These are phyloP conservation scores for Vigna unguiculata DNA, from an alignment of 306 rosid species.

Conservation along the genomic window DNA sequence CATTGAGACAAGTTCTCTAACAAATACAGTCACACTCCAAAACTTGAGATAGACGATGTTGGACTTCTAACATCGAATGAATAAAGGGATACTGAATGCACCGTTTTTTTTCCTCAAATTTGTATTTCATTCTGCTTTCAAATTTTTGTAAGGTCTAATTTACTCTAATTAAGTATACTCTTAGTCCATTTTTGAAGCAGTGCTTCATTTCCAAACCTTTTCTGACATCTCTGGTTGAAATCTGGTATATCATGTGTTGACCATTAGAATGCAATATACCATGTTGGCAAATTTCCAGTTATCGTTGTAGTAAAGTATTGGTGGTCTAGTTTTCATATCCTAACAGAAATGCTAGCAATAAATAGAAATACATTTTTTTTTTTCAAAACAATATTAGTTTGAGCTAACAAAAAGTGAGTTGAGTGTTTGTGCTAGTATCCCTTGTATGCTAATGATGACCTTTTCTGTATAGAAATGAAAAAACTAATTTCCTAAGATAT, in stretches of 20 bases:
- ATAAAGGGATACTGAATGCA: neutral
- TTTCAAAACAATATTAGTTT: too few species aligned
- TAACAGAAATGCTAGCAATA: neutral
- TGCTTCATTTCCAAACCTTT: neutral
- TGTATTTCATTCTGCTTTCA: neutral
- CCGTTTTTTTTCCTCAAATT: neutral
- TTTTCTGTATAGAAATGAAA: slow-evolving; percentile 25
- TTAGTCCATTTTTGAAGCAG: neutral
- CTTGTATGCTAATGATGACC: slow-evolving; percentile 11
- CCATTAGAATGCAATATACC: neutral
- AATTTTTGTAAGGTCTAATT: neutral
- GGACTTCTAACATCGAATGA: neutral
- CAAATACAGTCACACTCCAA: too few species aligned
- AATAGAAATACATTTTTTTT: too few species aligned
- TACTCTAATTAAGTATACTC: slow-evolving; percentile 12
- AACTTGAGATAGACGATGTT: too few species aligned
- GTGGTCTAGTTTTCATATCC: neutral
- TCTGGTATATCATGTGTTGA: slow-evolving; percentile 2
- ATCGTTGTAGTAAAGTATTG: neutral
- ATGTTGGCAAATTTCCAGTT: slow-evolving; percentile 29
- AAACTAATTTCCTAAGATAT: slow-evolving; percentile 2
- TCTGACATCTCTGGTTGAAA: slow-evolving; percentile 14
- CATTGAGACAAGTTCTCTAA: too few species aligned
- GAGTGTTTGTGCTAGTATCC: neutral
- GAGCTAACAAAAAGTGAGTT: neutral